phyloP scores from a whole-genome alignment of 2,329 filamentous ascomycete species.

The Aspergillus ustus region DNA sequence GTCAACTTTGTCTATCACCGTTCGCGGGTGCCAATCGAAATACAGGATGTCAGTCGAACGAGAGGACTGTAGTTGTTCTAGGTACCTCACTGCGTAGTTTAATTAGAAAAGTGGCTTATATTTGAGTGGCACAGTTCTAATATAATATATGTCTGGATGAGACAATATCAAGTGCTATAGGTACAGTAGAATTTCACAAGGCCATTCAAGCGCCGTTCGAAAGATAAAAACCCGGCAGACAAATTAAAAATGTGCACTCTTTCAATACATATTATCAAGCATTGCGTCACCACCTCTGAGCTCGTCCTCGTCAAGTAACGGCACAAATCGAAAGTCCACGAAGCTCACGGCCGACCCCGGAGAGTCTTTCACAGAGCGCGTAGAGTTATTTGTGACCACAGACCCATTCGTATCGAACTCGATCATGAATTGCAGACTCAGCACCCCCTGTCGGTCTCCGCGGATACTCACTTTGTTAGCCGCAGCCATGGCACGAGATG shows the following conservation, averaged over 20 bases:
- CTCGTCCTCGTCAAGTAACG: constrained; percentile 48
- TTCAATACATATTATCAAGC: constrained; percentile 10
- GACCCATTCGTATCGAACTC: constrained; percentile 69
- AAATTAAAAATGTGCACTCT: not conserved
- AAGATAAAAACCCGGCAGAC: no score
- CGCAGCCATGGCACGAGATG: constrained; percentile 87
- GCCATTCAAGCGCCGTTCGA: no score
- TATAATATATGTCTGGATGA: no score
- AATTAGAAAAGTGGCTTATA: no score
- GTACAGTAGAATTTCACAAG: no score
- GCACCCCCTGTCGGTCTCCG: constrained; percentile 83
- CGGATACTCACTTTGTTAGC: constrained; percentile 91
- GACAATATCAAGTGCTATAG: no score
- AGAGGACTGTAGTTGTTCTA: no score
- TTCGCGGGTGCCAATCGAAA: no score
- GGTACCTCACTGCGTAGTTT: no score
- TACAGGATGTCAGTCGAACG: no score
- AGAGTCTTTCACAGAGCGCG: constrained; percentile 25
- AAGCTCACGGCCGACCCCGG: constrained; percentile 45
- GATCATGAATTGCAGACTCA: constrained; percentile 96
- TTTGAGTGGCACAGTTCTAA: no score
- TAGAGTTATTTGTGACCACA: constrained; percentile 27
- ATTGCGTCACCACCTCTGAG: constrained; percentile 23
- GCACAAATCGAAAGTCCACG: constrained; percentile 54
- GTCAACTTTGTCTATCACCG: no score